These are phyloP conservation scores for Fusarium concolor DNA, from an alignment of 2,329 filamentous ascomycete species.

Conservation along the genomic window DNA sequence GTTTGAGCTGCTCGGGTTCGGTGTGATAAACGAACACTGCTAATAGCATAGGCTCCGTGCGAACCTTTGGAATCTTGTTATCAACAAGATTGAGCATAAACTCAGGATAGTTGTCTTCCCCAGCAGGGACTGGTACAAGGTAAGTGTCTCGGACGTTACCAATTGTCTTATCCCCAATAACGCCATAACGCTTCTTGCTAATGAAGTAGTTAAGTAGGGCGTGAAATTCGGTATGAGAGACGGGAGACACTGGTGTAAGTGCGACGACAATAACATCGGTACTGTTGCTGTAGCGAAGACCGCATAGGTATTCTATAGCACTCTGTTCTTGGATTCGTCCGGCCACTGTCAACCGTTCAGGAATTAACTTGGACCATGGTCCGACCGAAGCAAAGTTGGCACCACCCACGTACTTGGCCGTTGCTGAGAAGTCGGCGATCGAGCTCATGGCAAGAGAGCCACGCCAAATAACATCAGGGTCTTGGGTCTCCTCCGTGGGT, in stretches of 20 bases:
- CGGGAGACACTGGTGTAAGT: conserved; percentile 72
- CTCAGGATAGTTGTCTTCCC: conserved; percentile 77
- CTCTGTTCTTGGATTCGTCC: conserved; percentile 84
- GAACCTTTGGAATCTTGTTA: conserved; percentile 78
- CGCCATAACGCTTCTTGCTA: conserved; percentile 84
- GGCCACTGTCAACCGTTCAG: conserved; percentile 75
- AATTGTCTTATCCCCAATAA: conserved; percentile 80
- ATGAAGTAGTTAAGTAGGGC: conserved; percentile 90
- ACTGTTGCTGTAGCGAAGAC: conserved; percentile 81
- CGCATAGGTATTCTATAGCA: conserved; percentile 91
- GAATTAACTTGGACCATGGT: conserved; percentile 80
- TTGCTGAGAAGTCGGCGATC: conserved; percentile 78
- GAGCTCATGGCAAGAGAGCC: conserved; percentile 81
- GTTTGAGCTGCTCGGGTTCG: conserved; percentile 56
- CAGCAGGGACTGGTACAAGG: conserved; percentile 84
- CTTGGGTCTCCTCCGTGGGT: conserved; percentile 75
- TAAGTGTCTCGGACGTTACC: conserved; percentile 90
- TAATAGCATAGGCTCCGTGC: conserved; percentile 81
- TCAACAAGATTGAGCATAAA: conserved; percentile 91
- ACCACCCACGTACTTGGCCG: conserved; percentile 86
- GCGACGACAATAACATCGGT: conserved; percentile 88
- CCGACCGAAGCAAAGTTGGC: conserved; percentile 76
- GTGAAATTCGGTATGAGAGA: conserved; percentile 73
- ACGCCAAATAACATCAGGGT: conserved; percentile 81
- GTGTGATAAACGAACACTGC: conserved; percentile 87